phyloP scores from a whole-genome alignment of 805 yeast species.

The Yarrowia osloensis region DNA sequence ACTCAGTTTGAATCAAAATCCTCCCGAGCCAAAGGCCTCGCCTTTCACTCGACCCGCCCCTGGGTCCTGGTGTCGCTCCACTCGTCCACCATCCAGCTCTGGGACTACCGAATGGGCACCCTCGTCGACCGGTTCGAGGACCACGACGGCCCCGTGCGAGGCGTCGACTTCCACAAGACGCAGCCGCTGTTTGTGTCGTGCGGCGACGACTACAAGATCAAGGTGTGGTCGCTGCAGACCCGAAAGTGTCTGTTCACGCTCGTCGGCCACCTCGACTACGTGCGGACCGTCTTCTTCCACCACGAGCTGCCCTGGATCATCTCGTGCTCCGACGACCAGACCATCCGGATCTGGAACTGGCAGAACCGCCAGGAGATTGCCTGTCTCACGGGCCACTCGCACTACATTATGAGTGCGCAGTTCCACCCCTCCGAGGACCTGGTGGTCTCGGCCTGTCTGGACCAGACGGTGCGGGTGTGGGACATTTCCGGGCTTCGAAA shows the following conservation, averaged over 20 bases:
- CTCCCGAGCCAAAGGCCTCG: slow-evolving; percentile 95
- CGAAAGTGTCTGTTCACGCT: slow-evolving; percentile 90
- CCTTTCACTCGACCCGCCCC: slow-evolving; percentile 93
- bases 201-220: slow-evolving; percentile 93
- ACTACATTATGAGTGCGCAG: slow-evolving; percentile 96
- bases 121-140: slow-evolving; percentile 94
- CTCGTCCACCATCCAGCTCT: slow-evolving; percentile 96
- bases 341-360: slow-evolving; percentile 99
- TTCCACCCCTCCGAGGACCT: slow-evolving; percentile 95
- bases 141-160: slow-evolving; percentile 97
- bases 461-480: slow-evolving; percentile 99
- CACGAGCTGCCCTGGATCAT: slow-evolving; percentile 96
- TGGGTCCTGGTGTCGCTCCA: slow-evolving; percentile 95
- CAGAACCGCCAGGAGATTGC: slow-evolving; percentile 97
- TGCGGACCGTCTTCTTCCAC: slow-evolving; percentile 89
- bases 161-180: slow-evolving; percentile 94
- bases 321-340: slow-evolving; percentile 95
- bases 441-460: slow-evolving; percentile 92
- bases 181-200: slow-evolving; percentile 97
- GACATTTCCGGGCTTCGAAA: slow-evolving; percentile 93
- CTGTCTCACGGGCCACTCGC: slow-evolving; percentile 96
- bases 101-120: slow-evolving; percentile 99
- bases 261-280: slow-evolving; percentile 92
- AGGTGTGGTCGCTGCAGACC: slow-evolving; percentile 93
- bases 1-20: slow-evolving; percentile 91